Evolutionary conservation across 148 eudicot genomes (phyloP).

Genomic region (Arbutus unedo): DNA sequence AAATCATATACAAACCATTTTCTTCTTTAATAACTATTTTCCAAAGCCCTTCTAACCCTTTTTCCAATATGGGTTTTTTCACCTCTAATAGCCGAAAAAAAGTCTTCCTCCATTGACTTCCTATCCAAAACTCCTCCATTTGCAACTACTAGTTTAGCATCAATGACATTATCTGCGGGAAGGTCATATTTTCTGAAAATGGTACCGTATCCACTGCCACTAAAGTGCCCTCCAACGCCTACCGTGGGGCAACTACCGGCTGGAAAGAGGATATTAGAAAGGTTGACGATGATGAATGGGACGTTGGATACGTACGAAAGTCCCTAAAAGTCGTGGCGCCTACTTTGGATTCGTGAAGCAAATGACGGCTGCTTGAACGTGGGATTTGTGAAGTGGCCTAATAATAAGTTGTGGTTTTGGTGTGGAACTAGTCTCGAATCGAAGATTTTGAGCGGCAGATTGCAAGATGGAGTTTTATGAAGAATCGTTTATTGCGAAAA

Average conservation of each 20-base stretch:
- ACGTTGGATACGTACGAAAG: constrained; percentile 32
- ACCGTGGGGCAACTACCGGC: constrained; percentile 37
- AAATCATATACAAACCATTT: constrained; percentile 23
- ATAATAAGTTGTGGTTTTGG: constrained; percentile 33
- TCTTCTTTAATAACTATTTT: constrained; percentile 30
- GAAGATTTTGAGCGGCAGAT: constrained; percentile 34
- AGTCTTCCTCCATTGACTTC: constrained; percentile 41
- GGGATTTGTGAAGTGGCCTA: constrained; percentile 31
- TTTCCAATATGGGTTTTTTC: constrained; percentile 29
- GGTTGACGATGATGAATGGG: constrained; percentile 31
- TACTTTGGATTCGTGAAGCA: constrained; percentile 38
- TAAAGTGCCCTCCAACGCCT: constrained; percentile 44
- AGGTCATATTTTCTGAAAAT: constrained; percentile 47
- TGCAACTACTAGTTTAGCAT: constrained; percentile 31
- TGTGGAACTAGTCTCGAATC: constrained; percentile 21
- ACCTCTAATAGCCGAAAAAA: too few species aligned
- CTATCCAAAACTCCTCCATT: constrained; percentile 31
- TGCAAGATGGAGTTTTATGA: constrained; percentile 26
- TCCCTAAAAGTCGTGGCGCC: too few species aligned
- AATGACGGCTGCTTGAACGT: constrained; percentile 32
- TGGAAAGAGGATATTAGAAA: constrained; percentile 30
- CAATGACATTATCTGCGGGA: constrained; percentile 38
- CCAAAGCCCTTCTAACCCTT: constrained; percentile 32
- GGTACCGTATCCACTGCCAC: constrained; percentile 39
- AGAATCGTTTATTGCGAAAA: constrained; percentile 13